A percentile compares a stretch with the other conserved stretches of the same genome.
phyloP scores from a whole-genome alignment of 177 flowering plant species.

The Vitis hybrid region DNA sequence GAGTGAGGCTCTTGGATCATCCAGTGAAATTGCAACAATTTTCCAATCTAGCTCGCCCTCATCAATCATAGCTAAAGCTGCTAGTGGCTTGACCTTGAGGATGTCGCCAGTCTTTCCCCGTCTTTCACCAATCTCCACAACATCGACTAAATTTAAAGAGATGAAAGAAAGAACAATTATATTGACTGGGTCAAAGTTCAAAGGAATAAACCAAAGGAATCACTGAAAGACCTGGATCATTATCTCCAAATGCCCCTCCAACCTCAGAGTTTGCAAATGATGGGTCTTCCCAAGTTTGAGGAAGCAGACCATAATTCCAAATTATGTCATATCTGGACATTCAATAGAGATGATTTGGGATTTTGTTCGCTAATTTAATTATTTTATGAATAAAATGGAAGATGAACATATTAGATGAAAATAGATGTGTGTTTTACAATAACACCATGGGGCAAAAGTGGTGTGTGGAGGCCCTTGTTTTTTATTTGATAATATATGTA shows the following conservation, averaged over 20 bases:
- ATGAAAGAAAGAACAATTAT: background rate
- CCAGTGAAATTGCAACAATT: constrained; percentile 90
- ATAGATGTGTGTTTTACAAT: too few species aligned
- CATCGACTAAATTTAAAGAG: constrained; percentile 68
- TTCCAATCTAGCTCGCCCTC: constrained; percentile 99
- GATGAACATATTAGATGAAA: too few species aligned
- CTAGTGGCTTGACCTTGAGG: constrained; percentile 80
- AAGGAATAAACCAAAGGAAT: background rate
- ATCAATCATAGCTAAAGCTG: constrained; percentile 97
- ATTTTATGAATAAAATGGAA: too few species aligned
- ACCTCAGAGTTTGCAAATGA: constrained; percentile 78
- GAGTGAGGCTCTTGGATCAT: constrained; percentile 86
- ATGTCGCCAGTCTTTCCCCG: constrained; percentile 63
- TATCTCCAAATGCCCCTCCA: constrained; percentile 92
- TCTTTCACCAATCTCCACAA: constrained; percentile 90
- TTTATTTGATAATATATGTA: too few species aligned
- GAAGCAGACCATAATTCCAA: constrained; percentile 98
- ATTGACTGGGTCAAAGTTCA: background rate
- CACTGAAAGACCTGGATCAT: constrained; percentile 75
- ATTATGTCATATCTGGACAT: constrained; percentile 76
- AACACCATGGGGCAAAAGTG: too few species aligned
- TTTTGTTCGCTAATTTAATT: too few species aligned
- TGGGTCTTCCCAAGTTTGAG: constrained; percentile 99
- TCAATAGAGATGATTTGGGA: too few species aligned
- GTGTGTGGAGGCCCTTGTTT: too few species aligned